Evolutionary conservation across 2,329 filamentous ascomycete species (phyloP).

Genomic region (Fusarium sororula): DNA sequence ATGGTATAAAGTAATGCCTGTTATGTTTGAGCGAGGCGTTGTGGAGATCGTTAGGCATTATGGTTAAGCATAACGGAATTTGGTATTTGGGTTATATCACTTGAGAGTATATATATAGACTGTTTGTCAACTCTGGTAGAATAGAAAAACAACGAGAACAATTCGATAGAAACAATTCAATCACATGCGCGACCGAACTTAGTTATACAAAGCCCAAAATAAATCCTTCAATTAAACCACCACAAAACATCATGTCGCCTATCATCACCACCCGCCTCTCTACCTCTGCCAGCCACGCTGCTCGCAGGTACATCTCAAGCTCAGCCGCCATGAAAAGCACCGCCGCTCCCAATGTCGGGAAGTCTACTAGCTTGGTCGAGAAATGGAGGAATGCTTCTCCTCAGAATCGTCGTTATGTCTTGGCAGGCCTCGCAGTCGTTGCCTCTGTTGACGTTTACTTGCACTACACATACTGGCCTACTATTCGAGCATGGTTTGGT

Average conservation of each 20-base stretch:
- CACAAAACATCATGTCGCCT: slow-evolving; percentile 29
- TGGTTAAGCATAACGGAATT: slow-evolving; percentile 38
- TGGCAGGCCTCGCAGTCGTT: slow-evolving; percentile 29
- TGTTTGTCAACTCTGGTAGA: not conserved
- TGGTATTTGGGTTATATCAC: not conserved
- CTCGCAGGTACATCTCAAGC: slow-evolving; percentile 38
- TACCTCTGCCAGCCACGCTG: slow-evolving; percentile 12
- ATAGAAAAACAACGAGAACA: not conserved
- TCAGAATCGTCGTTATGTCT: slow-evolving; percentile 39
- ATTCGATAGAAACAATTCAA: not conserved
- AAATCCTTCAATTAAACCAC: not conserved
- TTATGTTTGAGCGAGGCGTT: slow-evolving; percentile 15
- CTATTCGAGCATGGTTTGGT: slow-evolving; percentile 18
- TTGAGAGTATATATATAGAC: slow-evolving; percentile 22
- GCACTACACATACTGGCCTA: slow-evolving; percentile 42
- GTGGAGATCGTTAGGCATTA: slow-evolving; percentile 23
- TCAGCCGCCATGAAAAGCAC: slow-evolving; percentile 20
- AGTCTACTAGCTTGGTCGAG: slow-evolving; percentile 6
- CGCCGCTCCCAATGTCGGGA: not conserved
- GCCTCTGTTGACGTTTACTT: slow-evolving; percentile 40
- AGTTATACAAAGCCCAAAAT: not conserved
- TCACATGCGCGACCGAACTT: not conserved
- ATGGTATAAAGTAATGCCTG: not conserved
- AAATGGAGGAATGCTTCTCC: slow-evolving; percentile 44
- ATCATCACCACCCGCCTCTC: slow-evolving; percentile 31